Base-by-base conservation (phyloP, 2,329 filamentous ascomycete species). In the Aureobasidium sp. region DNA sequence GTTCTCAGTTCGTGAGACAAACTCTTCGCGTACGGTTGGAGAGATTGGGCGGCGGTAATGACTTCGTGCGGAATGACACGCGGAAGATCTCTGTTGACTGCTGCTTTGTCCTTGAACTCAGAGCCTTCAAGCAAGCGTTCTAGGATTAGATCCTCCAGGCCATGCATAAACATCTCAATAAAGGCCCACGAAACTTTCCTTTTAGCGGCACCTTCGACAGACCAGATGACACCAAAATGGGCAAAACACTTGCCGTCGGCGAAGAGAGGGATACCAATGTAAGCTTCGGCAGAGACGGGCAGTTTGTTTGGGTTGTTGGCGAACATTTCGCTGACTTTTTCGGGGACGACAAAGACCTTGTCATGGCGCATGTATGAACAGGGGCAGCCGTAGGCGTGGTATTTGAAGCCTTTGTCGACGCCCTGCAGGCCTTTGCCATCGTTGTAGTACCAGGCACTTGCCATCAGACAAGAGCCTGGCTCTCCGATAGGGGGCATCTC, bases 181-280 rank as follows among this genome's bases (percentile, higher is more conserved):
- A 83, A 87, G 1, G 79, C 80, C 87, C 87, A 90, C 8, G 84
- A 81, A 30, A 88, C 69, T 14, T 75, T 76, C 50, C 81, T 78
- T 50, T 78, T 78, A 16, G 76, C 74, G 16, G 85, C 76, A n/a
- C 84, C 85, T 63, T 86, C 79, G 47, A 76, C 74, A 6, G 85
- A 85, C 86, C 87, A 90, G 78, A 89, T 85, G 70, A 87, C 77
- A n/a, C 86, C 87, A 68, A 90, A 85, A 71, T 89, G 84, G 25
- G 84, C 86, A 67, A 87, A 82, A 68, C 84, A 88, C 70, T 85
- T 87, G 36, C 81, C 84, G 45, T 84, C 80, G 3, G 81, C 79
- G 65, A 85, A 88, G 2, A 90, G 74, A 0, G 87, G 87, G 14
- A 89, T 77, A 8, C 83, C 85, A 39, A 90, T 77, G 68, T 87